Percentiles rank a stretch among this genome's conserved stretches.
Conservation (phyloP, 1,139 yeast species). For the Debaryomycetaceae sp. region DNA sequence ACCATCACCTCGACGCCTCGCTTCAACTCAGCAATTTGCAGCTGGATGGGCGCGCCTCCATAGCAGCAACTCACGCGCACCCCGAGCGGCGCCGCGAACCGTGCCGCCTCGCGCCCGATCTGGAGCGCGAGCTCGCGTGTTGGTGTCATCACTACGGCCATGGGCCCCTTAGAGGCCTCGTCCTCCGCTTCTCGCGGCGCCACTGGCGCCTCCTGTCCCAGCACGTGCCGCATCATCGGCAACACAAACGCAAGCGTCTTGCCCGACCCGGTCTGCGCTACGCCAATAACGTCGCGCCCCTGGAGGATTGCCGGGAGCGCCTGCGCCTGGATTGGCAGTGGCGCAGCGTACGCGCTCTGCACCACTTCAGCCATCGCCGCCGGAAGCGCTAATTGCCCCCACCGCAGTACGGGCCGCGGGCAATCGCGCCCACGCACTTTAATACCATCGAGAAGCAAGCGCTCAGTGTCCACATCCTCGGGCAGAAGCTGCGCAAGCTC, state of each 20-base stretch:
- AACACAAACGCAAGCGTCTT: conserved; percentile 85
- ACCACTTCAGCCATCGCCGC: conserved; percentile 50
- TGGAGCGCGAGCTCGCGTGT: conserved; percentile 92
- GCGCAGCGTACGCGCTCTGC: conserved; percentile 47
- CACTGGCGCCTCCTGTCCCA: conserved; percentile 60
- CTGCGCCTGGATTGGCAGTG: conserved; percentile 89
- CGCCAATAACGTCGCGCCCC: conserved; percentile 87
- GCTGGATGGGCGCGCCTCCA: conserved; percentile 87
- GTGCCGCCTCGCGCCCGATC: conserved; percentile 62
- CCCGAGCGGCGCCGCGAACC: conserved; percentile 43
- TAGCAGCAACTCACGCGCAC: conserved; percentile 73
- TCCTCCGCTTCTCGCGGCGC: conserved; percentile 44
- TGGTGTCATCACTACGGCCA: conserved; percentile 81
- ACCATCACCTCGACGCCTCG: conserved; percentile 79
- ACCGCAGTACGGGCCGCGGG: conserved; percentile 66
- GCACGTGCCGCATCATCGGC: conserved; percentile 80
- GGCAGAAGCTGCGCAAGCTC: conserved; percentile 43
- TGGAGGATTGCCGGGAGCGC: conserved; percentile 88
- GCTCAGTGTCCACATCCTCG: conserved; percentile 51
- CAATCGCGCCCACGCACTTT: conserved; percentile 54
- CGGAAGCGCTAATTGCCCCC: conserved; percentile 83
- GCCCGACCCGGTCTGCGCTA: conserved; percentile 97
- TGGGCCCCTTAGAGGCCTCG: conserved; percentile 61
- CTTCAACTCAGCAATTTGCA: conserved; percentile 76
- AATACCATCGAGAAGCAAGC: conserved; percentile 59